Percentiles rank a stretch among this genome's conserved stretches.
Evolutionary conservation across 2,329 filamentous ascomycete genomes (phyloP).

Genomic region (Pseudogymnoascus sp.): DNA sequence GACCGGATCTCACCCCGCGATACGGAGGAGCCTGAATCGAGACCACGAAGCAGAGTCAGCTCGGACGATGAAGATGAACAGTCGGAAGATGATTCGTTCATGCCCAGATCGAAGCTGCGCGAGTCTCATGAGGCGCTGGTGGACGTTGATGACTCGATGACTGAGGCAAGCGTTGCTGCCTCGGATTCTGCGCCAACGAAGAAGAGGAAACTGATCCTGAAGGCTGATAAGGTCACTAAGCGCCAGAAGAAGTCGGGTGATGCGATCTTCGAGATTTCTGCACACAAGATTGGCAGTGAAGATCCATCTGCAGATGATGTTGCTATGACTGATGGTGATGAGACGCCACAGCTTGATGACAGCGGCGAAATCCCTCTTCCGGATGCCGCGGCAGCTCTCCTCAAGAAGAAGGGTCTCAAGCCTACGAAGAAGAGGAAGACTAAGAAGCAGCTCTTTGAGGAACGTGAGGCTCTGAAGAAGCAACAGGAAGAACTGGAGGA

Average conservation of each 20-base stretch:
- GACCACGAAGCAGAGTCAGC: conserved; percentile 66
- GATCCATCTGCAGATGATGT: conserved; percentile 39
- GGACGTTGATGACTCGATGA: conserved; percentile 52
- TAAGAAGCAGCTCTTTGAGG: conserved; percentile 66
- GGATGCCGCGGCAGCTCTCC: conserved; percentile 32
- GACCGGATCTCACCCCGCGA: conserved; percentile 60
- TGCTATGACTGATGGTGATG: conserved; percentile 39
- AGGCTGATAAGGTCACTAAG: conserved; percentile 64
- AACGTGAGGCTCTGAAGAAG: conserved; percentile 29
- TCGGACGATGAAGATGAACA: conserved; percentile 43
- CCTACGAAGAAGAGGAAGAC: conserved; percentile 57
- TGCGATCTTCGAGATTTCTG: conserved; percentile 61
- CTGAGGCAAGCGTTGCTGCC: conserved; percentile 62
- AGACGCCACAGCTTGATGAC: conserved; percentile 37
- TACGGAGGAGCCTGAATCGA: conserved; percentile 79
- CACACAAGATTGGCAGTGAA: conserved; percentile 44
- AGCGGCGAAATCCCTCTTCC: conserved; percentile 39
- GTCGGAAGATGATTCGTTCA: conserved; percentile 26
- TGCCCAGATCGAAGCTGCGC: conserved; percentile 11
- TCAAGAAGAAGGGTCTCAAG: conserved; percentile 52
- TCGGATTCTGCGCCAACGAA: conserved; percentile 47
- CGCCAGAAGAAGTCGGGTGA: conserved; percentile 74
- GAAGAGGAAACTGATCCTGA: conserved; percentile 68
- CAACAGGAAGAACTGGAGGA: background rate
- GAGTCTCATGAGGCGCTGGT: conserved; percentile 3